Conservation (phyloP, 2,329 filamentous ascomycete genomes). For the Orbilia oligospora region DNA sequence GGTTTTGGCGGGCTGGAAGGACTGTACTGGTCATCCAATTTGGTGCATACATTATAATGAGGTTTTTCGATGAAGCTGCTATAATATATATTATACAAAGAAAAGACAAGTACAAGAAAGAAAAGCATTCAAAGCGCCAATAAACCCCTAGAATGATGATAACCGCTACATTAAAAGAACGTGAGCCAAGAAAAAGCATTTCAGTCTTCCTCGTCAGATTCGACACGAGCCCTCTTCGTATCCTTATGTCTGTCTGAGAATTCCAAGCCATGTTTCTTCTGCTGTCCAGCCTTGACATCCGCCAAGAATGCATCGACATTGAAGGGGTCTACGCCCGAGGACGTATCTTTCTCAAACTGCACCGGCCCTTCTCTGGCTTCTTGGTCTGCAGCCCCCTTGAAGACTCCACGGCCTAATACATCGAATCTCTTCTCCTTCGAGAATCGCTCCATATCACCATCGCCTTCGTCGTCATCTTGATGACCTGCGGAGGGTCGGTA, state of each 20-base stretch:
- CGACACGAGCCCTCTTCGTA: constrained; percentile 65
- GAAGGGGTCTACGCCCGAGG: constrained; percentile 79
- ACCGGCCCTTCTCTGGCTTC: constrained; percentile 93
- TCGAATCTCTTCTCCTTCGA: constrained; percentile 89
- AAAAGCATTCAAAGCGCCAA: constrained; percentile 31
- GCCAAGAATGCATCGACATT: constrained; percentile 94
- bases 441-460: constrained; percentile 88
- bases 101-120: neutral
- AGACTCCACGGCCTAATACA: constrained; percentile 88
- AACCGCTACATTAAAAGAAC: constrained; percentile 26
- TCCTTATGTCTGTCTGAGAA: constrained; percentile 71
- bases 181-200: neutral
- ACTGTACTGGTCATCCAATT: constrained; percentile 9
- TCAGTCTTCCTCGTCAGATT: constrained; percentile 81
- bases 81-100: constrained; percentile 38
- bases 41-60: constrained; percentile 34
- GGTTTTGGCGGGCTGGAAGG: neutral
- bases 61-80: neutral
- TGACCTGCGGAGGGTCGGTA: constrained; percentile 83
- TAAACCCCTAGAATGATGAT: constrained; percentile 13
- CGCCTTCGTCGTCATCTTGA: constrained; percentile 82
- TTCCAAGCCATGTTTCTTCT: constrained; percentile 83
- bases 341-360: constrained; percentile 80
- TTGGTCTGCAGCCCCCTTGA: constrained; percentile 86
- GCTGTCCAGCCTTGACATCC: constrained; percentile 78